phyloP scores from a whole-genome alignment of 495 filamentous ascomycete species.

The Talaromyces nanjingensis region DNA sequence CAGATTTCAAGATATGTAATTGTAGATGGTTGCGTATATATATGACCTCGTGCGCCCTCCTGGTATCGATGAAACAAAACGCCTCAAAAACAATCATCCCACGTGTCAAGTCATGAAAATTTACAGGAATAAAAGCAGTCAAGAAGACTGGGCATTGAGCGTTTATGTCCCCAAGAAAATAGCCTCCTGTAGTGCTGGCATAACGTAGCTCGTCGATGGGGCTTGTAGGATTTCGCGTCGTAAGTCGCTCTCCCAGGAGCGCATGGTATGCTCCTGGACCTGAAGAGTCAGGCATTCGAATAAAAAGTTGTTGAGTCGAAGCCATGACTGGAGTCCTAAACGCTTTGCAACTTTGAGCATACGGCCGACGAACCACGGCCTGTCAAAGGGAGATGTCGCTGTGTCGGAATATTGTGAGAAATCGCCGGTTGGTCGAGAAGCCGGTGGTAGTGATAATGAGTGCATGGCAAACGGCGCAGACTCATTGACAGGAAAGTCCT shows the following conservation, averaged over 20 bases:
- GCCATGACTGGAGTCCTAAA: conserved; percentile 26
- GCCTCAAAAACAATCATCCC: background rate
- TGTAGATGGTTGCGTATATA: background rate
- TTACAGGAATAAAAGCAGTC: background rate
- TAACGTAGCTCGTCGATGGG: conserved; percentile 29
- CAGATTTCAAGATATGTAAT: background rate
- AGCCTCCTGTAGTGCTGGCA: conserved; percentile 20
- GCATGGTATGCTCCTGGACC: conserved; percentile 14
- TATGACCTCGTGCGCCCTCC: background rate
- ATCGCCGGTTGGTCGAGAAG: conserved; percentile 13
- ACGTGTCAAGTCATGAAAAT: background rate
- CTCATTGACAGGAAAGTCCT: conserved; percentile 18
- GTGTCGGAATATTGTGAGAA: conserved; percentile 26
- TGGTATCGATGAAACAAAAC: background rate
- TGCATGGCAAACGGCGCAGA: background rate
- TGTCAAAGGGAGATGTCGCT: conserved; percentile 19
- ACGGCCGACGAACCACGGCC: conserved; percentile 34
- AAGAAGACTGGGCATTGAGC: background rate
- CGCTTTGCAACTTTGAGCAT: conserved; percentile 39
- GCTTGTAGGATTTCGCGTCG: conserved; percentile 29
- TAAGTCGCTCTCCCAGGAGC: conserved; percentile 25
- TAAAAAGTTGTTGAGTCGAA: conserved; percentile 24
- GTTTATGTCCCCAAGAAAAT: conserved; percentile 5
- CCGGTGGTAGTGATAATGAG: background rate
- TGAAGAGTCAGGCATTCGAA: conserved; percentile 30